Base-by-base conservation (phyloP, 2,329 filamentous ascomycete species). In the Neonectria coccinea region DNA sequence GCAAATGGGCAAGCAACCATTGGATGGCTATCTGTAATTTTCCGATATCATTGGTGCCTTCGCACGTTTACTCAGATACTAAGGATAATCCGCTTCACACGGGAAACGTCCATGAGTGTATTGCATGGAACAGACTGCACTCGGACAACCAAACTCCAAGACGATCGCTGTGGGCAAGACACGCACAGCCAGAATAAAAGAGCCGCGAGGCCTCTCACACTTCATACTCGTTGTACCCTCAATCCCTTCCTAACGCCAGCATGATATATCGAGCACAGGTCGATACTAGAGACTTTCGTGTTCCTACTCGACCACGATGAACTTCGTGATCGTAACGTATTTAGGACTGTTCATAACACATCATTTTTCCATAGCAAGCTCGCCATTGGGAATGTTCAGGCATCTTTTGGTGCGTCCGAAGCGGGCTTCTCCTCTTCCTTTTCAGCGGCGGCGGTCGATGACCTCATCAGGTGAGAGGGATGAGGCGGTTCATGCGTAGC, bases 381-480 rank as follows among this genome's bases (percentile, higher is more conserved):
- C n/a, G 14, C 27, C 51, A 60, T 11, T 42, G 8, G 27, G 16
- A 27, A 20, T 22, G 6, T 33, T 67, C 60, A 76, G 33, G 59
- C 27, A 48, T 71, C 66, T 50, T 63, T 69, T 33, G 33, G 33
- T n/a, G 59, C 59, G 20, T 69, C 66, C 27, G 66, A 41, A 2
- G 61, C 27, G 33, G 65, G 47, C 52, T 65, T 70, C 1, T 69
- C 68, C 2, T 68, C 62, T 33, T 74, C 75, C 54, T 83, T 82
- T 27, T 83, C 83, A 4, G 77, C 81, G 3, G 79, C 71, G 0
- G 79, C 71, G 0, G 82, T 84, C 16, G 82, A 82, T 2, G 84
- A 82, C 16, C 81, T 81, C 10, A 79, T 82, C 42, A 88, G 76
- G 14, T 83, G 79, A 1, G 85, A 88, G 22, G 80, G 79, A 27